These are phyloP conservation scores for Cyberlindnera xishuangbannaensis DNA, from an alignment of 805 yeast genomes.

Conservation along the genomic window DNA sequence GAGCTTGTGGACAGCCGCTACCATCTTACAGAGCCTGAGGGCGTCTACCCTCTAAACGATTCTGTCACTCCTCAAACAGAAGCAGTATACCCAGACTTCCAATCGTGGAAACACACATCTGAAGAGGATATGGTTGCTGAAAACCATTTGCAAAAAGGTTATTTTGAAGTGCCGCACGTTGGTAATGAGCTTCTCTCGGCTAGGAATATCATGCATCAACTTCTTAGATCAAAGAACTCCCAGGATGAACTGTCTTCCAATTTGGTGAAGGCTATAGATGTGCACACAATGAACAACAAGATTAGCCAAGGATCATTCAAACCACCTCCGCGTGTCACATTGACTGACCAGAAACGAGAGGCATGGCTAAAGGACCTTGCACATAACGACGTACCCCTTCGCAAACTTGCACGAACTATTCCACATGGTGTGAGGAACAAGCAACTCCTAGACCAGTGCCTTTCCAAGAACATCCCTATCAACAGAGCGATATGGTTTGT, in stretches of 20 bases:
- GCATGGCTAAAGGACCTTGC: conserved; percentile 83
- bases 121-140: conserved; percentile 50
- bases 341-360: conserved; percentile 82
- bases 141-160: conserved; percentile 63
- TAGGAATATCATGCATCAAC: conserved; percentile 42
- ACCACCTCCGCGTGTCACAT: conserved; percentile 85
- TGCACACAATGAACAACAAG: conserved; percentile 39
- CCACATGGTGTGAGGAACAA: conserved; percentile 88
- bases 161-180: conserved; percentile 55
- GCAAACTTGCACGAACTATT: conserved; percentile 64
- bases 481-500: conserved; percentile 89
- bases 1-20: conserved; percentile 27
- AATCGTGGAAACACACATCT: conserved; percentile 59
- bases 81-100: conserved; percentile 58
- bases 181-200: conserved; percentile 68
- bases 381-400: conserved; percentile 56
- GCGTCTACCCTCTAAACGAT: conserved; percentile 29
- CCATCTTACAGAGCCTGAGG: conserved; percentile 27
- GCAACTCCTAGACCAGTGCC: conserved; percentile 66
- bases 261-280: conserved; percentile 42
- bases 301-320: conserved; percentile 51
- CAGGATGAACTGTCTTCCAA: conserved; percentile 45
- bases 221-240: conserved; percentile 25
- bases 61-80: background rate
- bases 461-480: conserved; percentile 62